Evolutionary conservation across 106 monocot species (phyloP), one percentile per base, ranked within the genome.

Genomic region (Ottelia alismoides): DNA sequence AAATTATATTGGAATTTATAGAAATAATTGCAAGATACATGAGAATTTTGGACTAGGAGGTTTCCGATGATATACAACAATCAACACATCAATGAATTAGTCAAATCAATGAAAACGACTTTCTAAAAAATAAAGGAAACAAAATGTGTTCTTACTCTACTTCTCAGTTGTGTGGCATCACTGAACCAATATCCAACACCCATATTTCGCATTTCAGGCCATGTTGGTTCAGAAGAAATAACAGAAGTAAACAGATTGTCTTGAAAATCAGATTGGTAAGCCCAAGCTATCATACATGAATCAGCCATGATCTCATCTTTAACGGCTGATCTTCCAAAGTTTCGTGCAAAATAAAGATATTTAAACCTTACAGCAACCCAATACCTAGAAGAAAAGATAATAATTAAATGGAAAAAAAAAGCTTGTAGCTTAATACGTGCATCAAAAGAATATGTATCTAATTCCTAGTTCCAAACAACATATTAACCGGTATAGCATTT

Each of bases 231-330:
- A 28, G 72, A 35, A 21, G 90, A 72, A 23, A 90, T 62, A 50
- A 90, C 24, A 53, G 85, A 90, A 65, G 52, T 80, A 62, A 82
- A 75, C n/a, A 98, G 77, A 71, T 73, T 82, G 2, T 79, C 89
- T 55, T 98, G 81, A 53, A 81, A 90, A 61, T 90, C 90, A 74
- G 98, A 98, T 21, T 79, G 98, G 59, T 72, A 75, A 14, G 90
- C 98, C 90, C 90, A 90, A 56, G 90, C 81, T 60, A 82, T 27
- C 58, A 77, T 55, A 52, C 64, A 45, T 47, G 90, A 82, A 35
- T 77, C 65, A 30, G 73, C 61, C 53, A 48, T 21, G 29, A 76
- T 29, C 23, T 70, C 77, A 67, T 79, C 78, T 53, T 23, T 47
- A 64, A 43, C 19, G 60, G 67, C 66, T 11, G 50, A 49, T 66